phyloP scores from a whole-genome alignment of 805 yeast species.

The Candida boleticola region DNA sequence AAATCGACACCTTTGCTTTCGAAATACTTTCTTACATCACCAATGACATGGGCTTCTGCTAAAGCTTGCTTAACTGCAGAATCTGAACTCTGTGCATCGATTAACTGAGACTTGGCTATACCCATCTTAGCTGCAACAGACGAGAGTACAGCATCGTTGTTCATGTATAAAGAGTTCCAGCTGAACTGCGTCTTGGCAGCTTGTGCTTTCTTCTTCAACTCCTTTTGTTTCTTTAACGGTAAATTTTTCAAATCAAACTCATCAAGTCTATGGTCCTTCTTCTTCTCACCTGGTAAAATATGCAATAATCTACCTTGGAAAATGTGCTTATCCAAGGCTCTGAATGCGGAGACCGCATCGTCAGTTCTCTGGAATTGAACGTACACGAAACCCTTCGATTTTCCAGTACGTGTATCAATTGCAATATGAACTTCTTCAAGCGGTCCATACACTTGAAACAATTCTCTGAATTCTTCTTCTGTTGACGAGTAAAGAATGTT shows the following conservation, averaged over 20 bases:
- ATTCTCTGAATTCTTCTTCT: conserved; percentile 69
- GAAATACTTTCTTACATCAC: conserved; percentile 84
- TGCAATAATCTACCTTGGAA: conserved; percentile 94
- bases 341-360: conserved; percentile 76
- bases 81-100: conserved; percentile 81
- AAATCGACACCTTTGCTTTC: conserved; percentile 85
- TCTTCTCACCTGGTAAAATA: conserved; percentile 79
- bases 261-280: conserved; percentile 79
- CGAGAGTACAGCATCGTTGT: conserved; percentile 86
- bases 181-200: conserved; percentile 86
- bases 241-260: conserved; percentile 88
- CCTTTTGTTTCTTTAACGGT: conserved; percentile 89
- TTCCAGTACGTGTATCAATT: conserved; percentile 82
- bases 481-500: conserved; percentile 78
- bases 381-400: conserved; percentile 91
- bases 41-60: conserved; percentile 95
- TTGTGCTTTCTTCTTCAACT: conserved; percentile 75
- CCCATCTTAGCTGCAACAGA: conserved; percentile 87
- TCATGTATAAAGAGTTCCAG: conserved; percentile 94
- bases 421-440: conserved; percentile 92
- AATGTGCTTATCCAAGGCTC: conserved; percentile 76
- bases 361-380: conserved; percentile 64
- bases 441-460: conserved; percentile 68
- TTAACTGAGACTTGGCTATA: conserved; percentile 72
- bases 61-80: conserved; percentile 96